Conservation (phyloP, 805 yeast genomes). For the Yamadazyma kitorensis region DNA sequence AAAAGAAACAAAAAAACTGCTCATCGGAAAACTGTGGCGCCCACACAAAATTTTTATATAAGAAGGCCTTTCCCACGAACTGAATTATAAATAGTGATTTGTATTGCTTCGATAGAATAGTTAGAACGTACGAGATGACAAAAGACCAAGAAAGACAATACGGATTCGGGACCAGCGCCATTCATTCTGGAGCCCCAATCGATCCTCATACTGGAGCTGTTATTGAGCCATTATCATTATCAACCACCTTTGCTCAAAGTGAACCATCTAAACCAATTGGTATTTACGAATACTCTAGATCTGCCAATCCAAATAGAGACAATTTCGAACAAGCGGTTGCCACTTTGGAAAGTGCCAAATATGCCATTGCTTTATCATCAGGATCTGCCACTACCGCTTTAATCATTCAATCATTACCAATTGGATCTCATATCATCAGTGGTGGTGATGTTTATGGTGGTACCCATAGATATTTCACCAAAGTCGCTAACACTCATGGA, state of each 20-base stretch:
- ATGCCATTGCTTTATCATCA: constrained; percentile 77
- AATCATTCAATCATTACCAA: constrained; percentile 68
- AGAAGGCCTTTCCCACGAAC: no score
- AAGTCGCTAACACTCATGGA: constrained; percentile 80
- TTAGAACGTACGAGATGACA: constrained; percentile 40
- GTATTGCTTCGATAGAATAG: no score
- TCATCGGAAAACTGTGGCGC: no score
- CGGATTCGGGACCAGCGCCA: constrained; percentile 76
- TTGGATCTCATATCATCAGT: constrained; percentile 70
- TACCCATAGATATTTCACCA: constrained; percentile 85
- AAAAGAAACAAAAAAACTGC: no score
- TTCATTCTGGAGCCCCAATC: constrained; percentile 76
- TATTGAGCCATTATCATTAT: constrained; percentile 76
- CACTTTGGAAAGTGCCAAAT: constrained; percentile 69
- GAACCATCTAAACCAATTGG: constrained; percentile 79
- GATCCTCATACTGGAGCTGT: constrained; percentile 82
- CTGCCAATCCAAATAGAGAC: constrained; percentile 84
- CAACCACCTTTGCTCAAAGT: constrained; percentile 81
- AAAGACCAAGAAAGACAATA: constrained; percentile 28
- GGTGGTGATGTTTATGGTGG: constrained; percentile 91
- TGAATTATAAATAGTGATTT: no score
- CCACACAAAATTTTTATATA: no score
- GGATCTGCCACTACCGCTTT: constrained; percentile 85
- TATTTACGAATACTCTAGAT: constrained; percentile 77
- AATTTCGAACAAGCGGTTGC: constrained; percentile 79